Conservation (phyloP, 345 rosid species). For the Luvunga scandens region DNA sequence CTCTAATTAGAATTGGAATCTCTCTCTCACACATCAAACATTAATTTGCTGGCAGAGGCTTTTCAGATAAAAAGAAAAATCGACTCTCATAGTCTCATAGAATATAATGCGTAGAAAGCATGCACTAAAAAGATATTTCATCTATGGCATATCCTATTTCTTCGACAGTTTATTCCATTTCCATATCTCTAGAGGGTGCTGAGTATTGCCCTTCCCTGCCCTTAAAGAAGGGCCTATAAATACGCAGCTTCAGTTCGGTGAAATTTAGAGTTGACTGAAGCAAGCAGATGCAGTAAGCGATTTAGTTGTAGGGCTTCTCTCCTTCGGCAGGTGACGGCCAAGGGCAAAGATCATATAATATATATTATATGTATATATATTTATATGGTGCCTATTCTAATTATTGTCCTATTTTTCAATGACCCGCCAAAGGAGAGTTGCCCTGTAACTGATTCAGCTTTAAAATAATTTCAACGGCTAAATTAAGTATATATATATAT, state of each 20-base stretch:
- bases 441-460: conserved; percentile 72
- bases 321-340: conserved; percentile 52
- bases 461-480: conserved; percentile 2
- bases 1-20: background rate
- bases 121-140: conserved; percentile 20
- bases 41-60: background rate
- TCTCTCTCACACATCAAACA: conserved; percentile 6
- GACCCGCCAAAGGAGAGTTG: conserved; percentile 96
- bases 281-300: conserved; percentile 39
- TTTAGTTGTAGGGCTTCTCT: conserved; percentile 61
- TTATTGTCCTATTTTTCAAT: background rate
- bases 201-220: background rate
- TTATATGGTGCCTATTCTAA: too few species aligned
- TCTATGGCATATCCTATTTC: conserved; percentile 57
- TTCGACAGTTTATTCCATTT: conserved; percentile 13
- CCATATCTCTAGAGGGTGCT: too few species aligned
- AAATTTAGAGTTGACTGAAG: conserved; percentile 1
- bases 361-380: too few species aligned
- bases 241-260: background rate
- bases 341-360: background rate
- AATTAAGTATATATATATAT: background rate
- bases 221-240: conserved; percentile 3
- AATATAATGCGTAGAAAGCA: conserved; percentile 27
- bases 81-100: conserved; percentile 8
- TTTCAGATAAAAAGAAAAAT: conserved; percentile 20